Conservation (phyloP, 1,284 basidiomycete species). For the Rhodotorula sp. region DNA sequence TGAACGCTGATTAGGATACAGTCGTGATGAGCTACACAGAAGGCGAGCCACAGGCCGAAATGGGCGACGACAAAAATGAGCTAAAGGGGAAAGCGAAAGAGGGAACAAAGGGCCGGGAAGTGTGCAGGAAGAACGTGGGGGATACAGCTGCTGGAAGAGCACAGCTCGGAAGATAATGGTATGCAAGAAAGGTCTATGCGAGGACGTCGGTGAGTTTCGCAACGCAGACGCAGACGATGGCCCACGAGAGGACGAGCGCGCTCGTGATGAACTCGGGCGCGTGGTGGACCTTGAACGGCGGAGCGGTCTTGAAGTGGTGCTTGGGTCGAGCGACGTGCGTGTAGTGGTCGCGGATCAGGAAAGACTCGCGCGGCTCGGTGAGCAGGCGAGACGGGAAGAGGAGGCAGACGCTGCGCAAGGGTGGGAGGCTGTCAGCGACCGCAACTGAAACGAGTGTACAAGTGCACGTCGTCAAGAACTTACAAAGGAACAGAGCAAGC, state of each 20-base stretch:
- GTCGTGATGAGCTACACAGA: too few relatives aligned
- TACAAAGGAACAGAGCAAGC: conserved; percentile 42
- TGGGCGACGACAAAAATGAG: too few relatives aligned
- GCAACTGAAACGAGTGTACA: background rate
- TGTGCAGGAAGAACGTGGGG: background rate
- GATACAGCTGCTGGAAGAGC: background rate
- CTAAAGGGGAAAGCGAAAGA: too few relatives aligned
- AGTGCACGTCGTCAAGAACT: background rate
- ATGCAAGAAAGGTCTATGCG: background rate
- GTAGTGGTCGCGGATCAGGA: conserved; percentile 40
- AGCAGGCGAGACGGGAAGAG: conserved; percentile 38
- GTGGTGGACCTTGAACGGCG: conserved; percentile 33
- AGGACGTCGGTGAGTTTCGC: conserved; percentile 30
- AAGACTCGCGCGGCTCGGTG: conserved; percentile 34
- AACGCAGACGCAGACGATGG: conserved; percentile 28
- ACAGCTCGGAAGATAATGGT: background rate
- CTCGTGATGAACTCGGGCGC: conserved; percentile 31
- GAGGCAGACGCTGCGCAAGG: conserved; percentile 28
- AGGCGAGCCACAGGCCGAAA: too few relatives aligned
- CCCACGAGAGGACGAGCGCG: conserved; percentile 29
- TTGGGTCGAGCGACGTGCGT: conserved; percentile 38
- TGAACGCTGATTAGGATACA: too few relatives aligned
- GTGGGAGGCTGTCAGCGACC: conserved; percentile 2
- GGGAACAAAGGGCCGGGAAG: background rate
- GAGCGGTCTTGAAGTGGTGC: conserved; percentile 36